A percentile compares a stretch with the other conserved stretches of the same genome.
phyloP scores from a whole-genome alignment of 75 land plant genomes.

The Ceratopteris richardii region DNA sequence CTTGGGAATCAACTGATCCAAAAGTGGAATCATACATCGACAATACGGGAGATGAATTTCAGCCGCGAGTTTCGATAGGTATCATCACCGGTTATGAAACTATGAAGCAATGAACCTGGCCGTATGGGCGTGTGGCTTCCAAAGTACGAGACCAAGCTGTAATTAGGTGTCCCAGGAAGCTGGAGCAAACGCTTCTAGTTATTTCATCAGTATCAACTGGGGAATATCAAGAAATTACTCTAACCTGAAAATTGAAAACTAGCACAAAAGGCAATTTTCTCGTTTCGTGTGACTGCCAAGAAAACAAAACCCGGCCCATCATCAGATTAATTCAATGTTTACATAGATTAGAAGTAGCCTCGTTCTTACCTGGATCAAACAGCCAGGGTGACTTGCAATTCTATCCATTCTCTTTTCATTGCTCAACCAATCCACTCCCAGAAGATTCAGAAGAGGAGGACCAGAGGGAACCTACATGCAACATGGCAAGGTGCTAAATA shows the following conservation, averaged over 20 bases:
- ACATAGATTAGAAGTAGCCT: no score
- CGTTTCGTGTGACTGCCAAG: constrained; percentile 19
- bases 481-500: neutral
- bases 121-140: constrained; percentile 24
- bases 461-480: constrained; percentile 26
- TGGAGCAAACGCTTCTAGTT: no score
- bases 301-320: no score
- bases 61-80: constrained; percentile 32
- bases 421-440: constrained; percentile 34
- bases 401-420: constrained; percentile 20
- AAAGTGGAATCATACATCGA: constrained; percentile 20
- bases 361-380: constrained; percentile 23
- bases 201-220: no score
- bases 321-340: neutral
- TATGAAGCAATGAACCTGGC: constrained; percentile 27
- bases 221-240: neutral
- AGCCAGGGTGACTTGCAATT: constrained; percentile 22
- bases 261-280: constrained; percentile 26
- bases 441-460: constrained; percentile 30
- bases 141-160: constrained; percentile 28
- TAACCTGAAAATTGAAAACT: constrained; percentile 30
- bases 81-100: constrained; percentile 31
- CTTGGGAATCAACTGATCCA: no score
- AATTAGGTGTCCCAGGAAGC: constrained; percentile 33
- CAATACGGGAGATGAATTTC: constrained; percentile 34